phyloP scores from a whole-genome alignment of 2,329 filamentous ascomycete species.

The Aspergillus eucalypticola region DNA sequence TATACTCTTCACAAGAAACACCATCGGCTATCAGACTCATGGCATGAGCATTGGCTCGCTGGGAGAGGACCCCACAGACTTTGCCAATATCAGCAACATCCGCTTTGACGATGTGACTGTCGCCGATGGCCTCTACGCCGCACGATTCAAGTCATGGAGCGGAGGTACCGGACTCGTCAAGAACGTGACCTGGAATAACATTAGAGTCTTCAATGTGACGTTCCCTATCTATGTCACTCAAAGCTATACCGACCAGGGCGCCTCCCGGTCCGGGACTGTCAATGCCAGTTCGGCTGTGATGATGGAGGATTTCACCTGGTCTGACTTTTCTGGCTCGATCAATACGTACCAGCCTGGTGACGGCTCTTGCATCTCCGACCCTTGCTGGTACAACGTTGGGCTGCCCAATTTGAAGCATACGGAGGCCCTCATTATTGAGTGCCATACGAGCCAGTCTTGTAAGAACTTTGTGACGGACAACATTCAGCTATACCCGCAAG shows the following conservation, averaged over 20 bases:
- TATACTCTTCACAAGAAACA: conserved; percentile 42
- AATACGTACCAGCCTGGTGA: conserved; percentile 47
- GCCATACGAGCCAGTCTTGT: conserved; percentile 44
- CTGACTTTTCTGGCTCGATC: conserved; percentile 44
- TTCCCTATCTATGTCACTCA: conserved; percentile 52
- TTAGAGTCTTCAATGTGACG: conserved; percentile 46
- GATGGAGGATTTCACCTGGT: conserved; percentile 48
- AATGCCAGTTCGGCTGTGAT: conserved; percentile 41
- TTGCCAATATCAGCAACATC: conserved; percentile 46
- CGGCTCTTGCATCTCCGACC: conserved; percentile 45
- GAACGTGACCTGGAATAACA: conserved; percentile 49
- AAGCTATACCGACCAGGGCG: conserved; percentile 47
- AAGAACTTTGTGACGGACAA: conserved; percentile 35
- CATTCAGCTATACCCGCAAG: conserved; percentile 38
- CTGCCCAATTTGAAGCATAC: conserved; percentile 42
- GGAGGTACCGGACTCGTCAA: conserved; percentile 46
- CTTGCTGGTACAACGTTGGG: conserved; percentile 48
- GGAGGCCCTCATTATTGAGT: conserved; percentile 46
- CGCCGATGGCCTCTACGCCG: conserved; percentile 44
- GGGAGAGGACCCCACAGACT: conserved; percentile 38
- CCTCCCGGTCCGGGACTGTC: conserved; percentile 27
- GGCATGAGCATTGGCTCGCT: conserved; percentile 49
- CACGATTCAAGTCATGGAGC: conserved; percentile 49
- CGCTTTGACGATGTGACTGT: conserved; percentile 48
- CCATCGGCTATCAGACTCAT: conserved; percentile 48